phyloP scores from a whole-genome alignment of 2,329 filamentous ascomycete species.

The Xylaria sp. region DNA sequence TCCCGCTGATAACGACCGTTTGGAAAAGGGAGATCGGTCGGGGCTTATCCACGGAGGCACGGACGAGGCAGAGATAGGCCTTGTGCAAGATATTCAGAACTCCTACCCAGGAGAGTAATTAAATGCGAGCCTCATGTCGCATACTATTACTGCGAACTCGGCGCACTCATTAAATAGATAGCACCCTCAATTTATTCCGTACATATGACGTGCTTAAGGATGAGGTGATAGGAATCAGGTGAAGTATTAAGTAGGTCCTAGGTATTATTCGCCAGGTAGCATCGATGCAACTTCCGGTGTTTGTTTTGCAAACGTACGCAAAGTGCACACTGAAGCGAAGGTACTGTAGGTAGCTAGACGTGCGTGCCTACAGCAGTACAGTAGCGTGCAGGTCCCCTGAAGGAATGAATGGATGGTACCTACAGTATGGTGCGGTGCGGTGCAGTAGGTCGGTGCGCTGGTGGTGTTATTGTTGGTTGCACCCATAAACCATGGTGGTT shows the following conservation, averaged over 20 bases:
- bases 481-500: slow-evolving; percentile 9
- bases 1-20: slow-evolving; percentile 7
- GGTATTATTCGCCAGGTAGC: slow-evolving; percentile 4
- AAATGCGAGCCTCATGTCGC: slow-evolving; percentile 6
- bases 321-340: too few species aligned
- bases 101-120: slow-evolving; percentile 1
- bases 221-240: neutral
- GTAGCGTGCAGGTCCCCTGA: slow-evolving; percentile 1
- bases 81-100: neutral
- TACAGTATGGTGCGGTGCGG: neutral
- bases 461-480: slow-evolving; percentile 17
- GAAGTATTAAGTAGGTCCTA: neutral
- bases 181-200: neutral
- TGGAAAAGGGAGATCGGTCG: neutral
- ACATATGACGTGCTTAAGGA: neutral
- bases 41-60: neutral
- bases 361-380: slow-evolving; percentile 1
- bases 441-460: neutral
- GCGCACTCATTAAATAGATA: neutral
- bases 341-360: too few species aligned
- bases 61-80: neutral
- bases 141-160: neutral
- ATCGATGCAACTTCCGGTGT: slow-evolving; percentile 4
- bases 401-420: slow-evolving; percentile 1
- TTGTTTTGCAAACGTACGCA: neutral